These are phyloP conservation scores for Lepidium africanum DNA, from an alignment of 345 rosid genomes.

Conservation along the genomic window DNA sequence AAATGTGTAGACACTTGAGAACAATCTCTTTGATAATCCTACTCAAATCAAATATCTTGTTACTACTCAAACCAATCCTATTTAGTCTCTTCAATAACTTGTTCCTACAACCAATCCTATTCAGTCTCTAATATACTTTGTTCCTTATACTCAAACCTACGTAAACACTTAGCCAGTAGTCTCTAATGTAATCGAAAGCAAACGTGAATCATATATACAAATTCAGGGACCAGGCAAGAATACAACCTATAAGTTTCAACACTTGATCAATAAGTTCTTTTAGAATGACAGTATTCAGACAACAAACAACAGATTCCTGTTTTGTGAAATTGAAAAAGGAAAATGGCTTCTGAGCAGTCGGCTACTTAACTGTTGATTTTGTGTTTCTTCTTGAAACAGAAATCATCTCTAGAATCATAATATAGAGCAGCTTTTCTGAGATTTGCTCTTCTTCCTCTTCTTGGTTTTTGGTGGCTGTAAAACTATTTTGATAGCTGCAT, in stretches of 20 bases:
- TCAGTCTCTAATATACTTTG: too few species aligned
- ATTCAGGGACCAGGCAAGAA: slow-evolving; percentile 19
- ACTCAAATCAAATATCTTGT: too few species aligned
- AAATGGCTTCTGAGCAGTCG: not conserved
- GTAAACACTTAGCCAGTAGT: not conserved
- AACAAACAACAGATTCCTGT: slow-evolving; percentile 23
- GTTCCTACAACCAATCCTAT: too few species aligned
- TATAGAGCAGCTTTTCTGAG: slow-evolving; percentile 63
- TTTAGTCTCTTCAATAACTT: too few species aligned
- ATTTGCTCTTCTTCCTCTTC: slow-evolving; percentile 65
- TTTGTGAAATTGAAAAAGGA: not conserved
- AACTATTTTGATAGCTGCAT: slow-evolving; percentile 80
- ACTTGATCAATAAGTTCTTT: slow-evolving; percentile 27
- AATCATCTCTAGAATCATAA: slow-evolving; percentile 34
- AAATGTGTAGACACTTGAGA: too few species aligned
- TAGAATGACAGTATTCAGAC: slow-evolving; percentile 37
- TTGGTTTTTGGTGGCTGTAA: slow-evolving; percentile 84
- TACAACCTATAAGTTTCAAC: slow-evolving; percentile 10
- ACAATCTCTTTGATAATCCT: too few species aligned
- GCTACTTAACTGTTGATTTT: not conserved
- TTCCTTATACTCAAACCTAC: not conserved
- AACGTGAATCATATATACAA: slow-evolving; percentile 32
- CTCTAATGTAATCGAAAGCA: not conserved
- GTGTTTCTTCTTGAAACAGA: slow-evolving; percentile 3
- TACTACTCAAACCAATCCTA: too few species aligned